These are phyloP conservation scores for Yamadazyma dushanensis DNA, from an alignment of 1,139 yeast genomes.

Conservation along the genomic window DNA sequence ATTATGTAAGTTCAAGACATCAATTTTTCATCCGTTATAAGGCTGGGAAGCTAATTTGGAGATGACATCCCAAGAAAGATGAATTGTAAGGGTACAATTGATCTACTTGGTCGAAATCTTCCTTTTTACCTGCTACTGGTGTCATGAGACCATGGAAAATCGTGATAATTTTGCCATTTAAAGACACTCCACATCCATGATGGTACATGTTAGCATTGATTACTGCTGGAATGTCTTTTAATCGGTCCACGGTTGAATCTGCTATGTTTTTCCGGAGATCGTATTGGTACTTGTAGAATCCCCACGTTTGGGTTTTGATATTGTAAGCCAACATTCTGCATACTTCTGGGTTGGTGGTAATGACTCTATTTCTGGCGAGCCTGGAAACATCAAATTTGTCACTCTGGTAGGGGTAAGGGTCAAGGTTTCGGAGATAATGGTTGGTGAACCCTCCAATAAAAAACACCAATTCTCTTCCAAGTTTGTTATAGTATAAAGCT, in stretches of 20 bases:
- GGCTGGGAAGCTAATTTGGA: constrained; percentile 38
- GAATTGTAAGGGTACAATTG: constrained; percentile 22
- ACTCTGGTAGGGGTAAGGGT: constrained; percentile 28
- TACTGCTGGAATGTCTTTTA: constrained; percentile 25
- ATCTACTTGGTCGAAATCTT: constrained; percentile 23
- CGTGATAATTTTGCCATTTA: constrained; percentile 39
- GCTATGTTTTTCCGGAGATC: constrained; percentile 29
- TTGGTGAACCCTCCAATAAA: constrained; percentile 44
- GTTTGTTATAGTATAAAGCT: constrained; percentile 36
- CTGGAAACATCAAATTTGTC: constrained; percentile 40
- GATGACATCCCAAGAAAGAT: constrained; percentile 38
- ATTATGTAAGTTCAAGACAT: constrained; percentile 1
- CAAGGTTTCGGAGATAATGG: constrained; percentile 36
- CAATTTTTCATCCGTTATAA: constrained; percentile 5
- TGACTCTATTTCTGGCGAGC: constrained; percentile 30
- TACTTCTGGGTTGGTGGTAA: constrained; percentile 28
- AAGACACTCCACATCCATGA: constrained; percentile 34
- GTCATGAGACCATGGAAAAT: constrained; percentile 39
- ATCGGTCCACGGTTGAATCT: constrained; percentile 22
- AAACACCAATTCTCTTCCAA: constrained; percentile 38
- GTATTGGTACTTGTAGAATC: constrained; percentile 35
- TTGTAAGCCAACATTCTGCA: constrained; percentile 39
- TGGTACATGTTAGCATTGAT: constrained; percentile 31
- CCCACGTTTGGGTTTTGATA: constrained; percentile 46
- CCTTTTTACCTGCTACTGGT: constrained; percentile 32